Evolutionary conservation across 768 basidiomycete species (phyloP), one percentile per base, ranked within the genome.

Genomic region (Podaxis rugospora): DNA sequence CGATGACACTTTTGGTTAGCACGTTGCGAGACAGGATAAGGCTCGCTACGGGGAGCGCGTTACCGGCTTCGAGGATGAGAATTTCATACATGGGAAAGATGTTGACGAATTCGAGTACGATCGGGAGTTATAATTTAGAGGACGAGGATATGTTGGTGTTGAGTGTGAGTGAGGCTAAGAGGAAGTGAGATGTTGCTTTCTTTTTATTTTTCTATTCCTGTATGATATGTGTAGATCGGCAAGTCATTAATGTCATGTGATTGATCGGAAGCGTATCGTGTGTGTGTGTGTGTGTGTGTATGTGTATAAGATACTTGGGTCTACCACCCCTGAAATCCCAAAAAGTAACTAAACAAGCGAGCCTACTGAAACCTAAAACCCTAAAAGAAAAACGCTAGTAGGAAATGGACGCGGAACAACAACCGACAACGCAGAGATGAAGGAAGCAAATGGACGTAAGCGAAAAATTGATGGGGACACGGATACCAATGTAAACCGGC

Each of bases 21-120:
- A 91, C 93, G 2, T 78, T 99, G 21, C 88, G 96, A 44, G 95
- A 98, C 71, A 87, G 93, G 57, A 92, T 98, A 59, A 76, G 90
- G 63, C 84, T 86, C 63, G 82, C 86, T 56, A 87, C 90, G 23
- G 92, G 88, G 59, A 92, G 89, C 69, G 79, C 83, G n/a, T 76
- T 95, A 35, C 81, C 92, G 9, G 85, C 89, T n/a, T 89, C 89
- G 39, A 84, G 85, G 62, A 89, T 97, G 68, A 79, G 91, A 66
- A 71, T 98, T 63, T 88, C 89, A 35, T 93, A 90, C 71, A 73
- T 79, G 63, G 87, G 87, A 44, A 94, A 93, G 76, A 90, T 93
- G 83, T 81, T 98, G 65, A 92, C 90, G 59, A 97, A 97, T 72
- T 81, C 83, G 56, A 88, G 84, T 62, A 88, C 92, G 63, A 85